phyloP scores from a whole-genome alignment of 2,329 filamentous ascomycete genomes.

The Dactylellina drechsleri region DNA sequence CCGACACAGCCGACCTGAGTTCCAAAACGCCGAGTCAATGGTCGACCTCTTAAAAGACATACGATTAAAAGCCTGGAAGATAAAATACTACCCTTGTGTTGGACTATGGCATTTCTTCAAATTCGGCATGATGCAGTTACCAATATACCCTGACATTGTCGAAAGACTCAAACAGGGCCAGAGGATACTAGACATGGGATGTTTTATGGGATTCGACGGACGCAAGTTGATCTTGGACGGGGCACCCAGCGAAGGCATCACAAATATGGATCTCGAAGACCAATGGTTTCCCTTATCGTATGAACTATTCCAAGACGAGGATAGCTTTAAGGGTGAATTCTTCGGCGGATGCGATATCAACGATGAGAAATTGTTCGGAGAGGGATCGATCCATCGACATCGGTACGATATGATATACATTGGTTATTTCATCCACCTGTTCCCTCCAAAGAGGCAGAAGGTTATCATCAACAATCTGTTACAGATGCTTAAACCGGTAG shows the following conservation, averaged over 20 bases:
- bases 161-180: conserved; percentile 56
- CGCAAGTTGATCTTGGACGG: conserved; percentile 43
- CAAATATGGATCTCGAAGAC: conserved; percentile 51
- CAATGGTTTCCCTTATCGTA: conserved; percentile 49
- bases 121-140: conserved; percentile 60
- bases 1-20: conserved; percentile 35
- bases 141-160: conserved; percentile 60
- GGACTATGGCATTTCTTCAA: conserved; percentile 62
- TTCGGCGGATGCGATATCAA: conserved; percentile 49
- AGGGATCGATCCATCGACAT: conserved; percentile 42
- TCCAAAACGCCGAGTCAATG: conserved; percentile 36
- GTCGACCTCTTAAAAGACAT: conserved; percentile 41
- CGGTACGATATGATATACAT: conserved; percentile 52
- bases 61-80: conserved; percentile 59
- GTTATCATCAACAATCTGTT: conserved; percentile 37
- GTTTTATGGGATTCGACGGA: conserved; percentile 52
- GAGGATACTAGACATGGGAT: conserved; percentile 50
- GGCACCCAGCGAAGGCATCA: conserved; percentile 43
- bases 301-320: conserved; percentile 42
- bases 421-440: conserved; percentile 52
- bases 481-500: conserved; percentile 41
- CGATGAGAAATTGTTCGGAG: conserved; percentile 37
- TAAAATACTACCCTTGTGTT: conserved; percentile 62
- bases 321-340: conserved; percentile 44
- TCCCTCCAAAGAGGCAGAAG: conserved; percentile 36